Evolutionary conservation across 148 eudicot genomes (phyloP).

Genomic region (Rhododendron williamsianum): DNA sequence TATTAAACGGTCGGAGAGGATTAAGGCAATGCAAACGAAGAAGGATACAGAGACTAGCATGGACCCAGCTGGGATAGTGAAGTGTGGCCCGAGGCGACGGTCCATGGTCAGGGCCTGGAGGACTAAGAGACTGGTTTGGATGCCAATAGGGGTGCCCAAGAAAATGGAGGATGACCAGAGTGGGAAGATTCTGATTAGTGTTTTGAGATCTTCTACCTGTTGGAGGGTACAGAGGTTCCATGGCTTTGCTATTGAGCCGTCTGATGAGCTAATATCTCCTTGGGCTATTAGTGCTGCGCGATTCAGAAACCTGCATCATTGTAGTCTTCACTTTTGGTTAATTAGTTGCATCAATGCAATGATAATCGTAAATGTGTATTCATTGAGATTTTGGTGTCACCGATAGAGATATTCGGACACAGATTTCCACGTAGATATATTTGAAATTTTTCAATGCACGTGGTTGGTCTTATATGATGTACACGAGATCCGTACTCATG

Average conservation of each 20-base stretch:
- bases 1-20: constrained; percentile 21
- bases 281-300: constrained; percentile 36
- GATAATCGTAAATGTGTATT: neutral
- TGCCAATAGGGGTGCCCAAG: constrained; percentile 39
- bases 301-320: constrained; percentile 36
- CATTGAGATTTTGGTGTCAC: too few relatives aligned
- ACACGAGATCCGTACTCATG: neutral
- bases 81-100: constrained; percentile 32
- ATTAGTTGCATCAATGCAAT: neutral
- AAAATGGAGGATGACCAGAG: constrained; percentile 63
- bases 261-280: constrained; percentile 19
- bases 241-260: constrained; percentile 26
- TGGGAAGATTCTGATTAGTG: constrained; percentile 47
- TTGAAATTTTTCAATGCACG: too few relatives aligned
- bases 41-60: constrained; percentile 22
- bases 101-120: constrained; percentile 54
- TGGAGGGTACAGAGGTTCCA: constrained; percentile 35
- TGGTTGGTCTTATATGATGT: neutral
- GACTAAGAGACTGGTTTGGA: constrained; percentile 40
- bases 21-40: constrained; percentile 12
- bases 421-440: too few relatives aligned
- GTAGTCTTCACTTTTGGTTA: neutral
- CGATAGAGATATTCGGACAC: too few relatives aligned
- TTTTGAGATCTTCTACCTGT: constrained; percentile 39
- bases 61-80: constrained; percentile 34